Evolutionary conservation across 306 rosid species (phyloP), one percentile per base, ranked within the genome.

Genomic region (Lathyrus oleraceus): DNA sequence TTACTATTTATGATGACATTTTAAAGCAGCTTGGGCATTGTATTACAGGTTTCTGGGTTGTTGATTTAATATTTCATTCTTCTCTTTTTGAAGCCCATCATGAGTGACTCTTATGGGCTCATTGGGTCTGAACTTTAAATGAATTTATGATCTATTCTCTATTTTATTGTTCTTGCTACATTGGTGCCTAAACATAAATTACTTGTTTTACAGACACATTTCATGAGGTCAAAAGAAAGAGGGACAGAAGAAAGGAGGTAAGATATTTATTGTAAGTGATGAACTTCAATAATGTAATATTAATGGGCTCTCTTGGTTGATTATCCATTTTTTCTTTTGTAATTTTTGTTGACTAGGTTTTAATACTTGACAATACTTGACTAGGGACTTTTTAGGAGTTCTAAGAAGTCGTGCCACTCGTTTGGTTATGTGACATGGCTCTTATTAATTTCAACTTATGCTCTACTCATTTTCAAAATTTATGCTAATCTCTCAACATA

Each of bases 181-280:
- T 74, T 9, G 10, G 14, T 36, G 16, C 40, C 35, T 62, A 44
- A 59, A 70, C 68, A 32, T 16, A 52, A 61, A 28, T 71, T 19
- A 21, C 58, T 36, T 77, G 75, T 79, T 80, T 64, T 51, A 68
- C 95, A 92, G 98, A 92, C 82, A 75, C 96, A 49, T 92, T 92
- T 79, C 96, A 85, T 47, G 98, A 87, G 87, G 98, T 92, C 77
- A 92, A 86, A 84, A 86, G 98, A 78, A 92, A 89, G 72, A 94
- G 77, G 49, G 96, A 86, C 71, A 89, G 77, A 79, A 87, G 80
- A 80, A 92, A 89, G 81, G 98, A 92, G 92, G 98, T 89, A 81
- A 87, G 78, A 69, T 59, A 69, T 72, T 39, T 71, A 28, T 75
- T 38, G 48, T 17, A 20, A 76, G 70, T 53, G 60, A 75, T 69